Percentiles rank a stretch among this genome's conserved stretches.
Conservation (phyloP, 2,329 filamentous ascomycete species). For the Thielaviopsis musarum region DNA sequence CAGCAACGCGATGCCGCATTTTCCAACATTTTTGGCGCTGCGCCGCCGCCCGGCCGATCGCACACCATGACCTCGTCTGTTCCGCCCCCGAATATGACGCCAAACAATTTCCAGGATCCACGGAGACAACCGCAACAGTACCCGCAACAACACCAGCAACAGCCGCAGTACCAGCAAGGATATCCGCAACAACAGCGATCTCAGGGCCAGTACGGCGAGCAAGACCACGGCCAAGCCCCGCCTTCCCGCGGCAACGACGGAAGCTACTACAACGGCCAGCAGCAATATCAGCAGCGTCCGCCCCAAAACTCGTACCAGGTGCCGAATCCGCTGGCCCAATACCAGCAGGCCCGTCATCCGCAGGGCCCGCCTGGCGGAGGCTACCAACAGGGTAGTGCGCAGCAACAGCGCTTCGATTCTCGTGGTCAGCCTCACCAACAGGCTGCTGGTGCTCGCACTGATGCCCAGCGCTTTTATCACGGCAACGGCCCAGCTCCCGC, state of each 20-base stretch:
- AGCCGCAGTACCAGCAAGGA: conserved; percentile 14
- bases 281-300: conserved; percentile 29
- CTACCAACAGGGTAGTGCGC: conserved; percentile 6
- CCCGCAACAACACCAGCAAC: conserved; percentile 19
- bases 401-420: conserved; percentile 34
- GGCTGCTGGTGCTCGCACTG: conserved; percentile 23
- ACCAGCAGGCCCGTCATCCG: conserved; percentile 23
- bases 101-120: conserved; percentile 25
- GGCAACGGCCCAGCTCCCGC: conserved; percentile 47
- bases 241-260: conserved; percentile 2
- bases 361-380: conserved; percentile 28
- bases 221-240: background rate
- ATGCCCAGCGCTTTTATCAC: conserved; percentile 43
- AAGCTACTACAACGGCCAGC: background rate
- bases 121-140: conserved; percentile 23
- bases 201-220: background rate
- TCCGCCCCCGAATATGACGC: conserved; percentile 33
- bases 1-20: conserved; percentile 86
- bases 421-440: conserved; percentile 32
- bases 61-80: conserved; percentile 87
- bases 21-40: conserved; percentile 83
- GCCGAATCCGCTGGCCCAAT: conserved; percentile 27
- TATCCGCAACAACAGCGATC: conserved; percentile 1
- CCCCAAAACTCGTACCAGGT: conserved; percentile 31
- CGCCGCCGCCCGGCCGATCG: conserved; percentile 73